A percentile compares a stretch with the other conserved stretches of the same genome.
Conservation (phyloP, 2,329 filamentous ascomycete species). For the Amphichorda felina region DNA sequence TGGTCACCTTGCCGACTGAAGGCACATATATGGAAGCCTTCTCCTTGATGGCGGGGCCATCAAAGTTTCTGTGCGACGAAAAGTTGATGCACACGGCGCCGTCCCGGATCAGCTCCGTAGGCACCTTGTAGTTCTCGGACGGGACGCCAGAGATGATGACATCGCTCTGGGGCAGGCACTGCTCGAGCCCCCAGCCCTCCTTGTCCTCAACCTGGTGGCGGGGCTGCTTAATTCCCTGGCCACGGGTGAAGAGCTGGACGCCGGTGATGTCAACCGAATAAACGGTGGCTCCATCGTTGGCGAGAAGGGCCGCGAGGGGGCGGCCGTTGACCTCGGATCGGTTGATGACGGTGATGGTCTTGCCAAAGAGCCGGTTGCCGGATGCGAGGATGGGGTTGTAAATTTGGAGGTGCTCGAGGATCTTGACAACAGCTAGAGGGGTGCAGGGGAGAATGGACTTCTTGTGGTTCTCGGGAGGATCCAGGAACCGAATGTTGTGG, state of each 20-base stretch:
- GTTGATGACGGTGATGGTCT: conserved; percentile 94
- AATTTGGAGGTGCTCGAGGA: conserved; percentile 87
- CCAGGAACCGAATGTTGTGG: conserved; percentile 91
- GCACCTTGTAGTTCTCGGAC: conserved; percentile 78
- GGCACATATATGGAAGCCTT: conserved; percentile 96
- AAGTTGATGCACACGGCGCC: conserved; percentile 99
- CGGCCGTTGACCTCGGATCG: conserved; percentile 90
- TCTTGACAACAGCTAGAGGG: conserved; percentile 91
- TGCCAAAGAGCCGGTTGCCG: conserved; percentile 85
- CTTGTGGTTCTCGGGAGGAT: conserved; percentile 61
- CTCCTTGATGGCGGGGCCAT: conserved; percentile 73
- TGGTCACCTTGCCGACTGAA: conserved; percentile 95
- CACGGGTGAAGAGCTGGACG: conserved; percentile 84
- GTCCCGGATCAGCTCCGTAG: conserved; percentile 68
- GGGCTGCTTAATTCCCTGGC: conserved; percentile 72
- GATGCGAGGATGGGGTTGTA: conserved; percentile 93
- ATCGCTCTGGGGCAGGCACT: conserved; percentile 79
- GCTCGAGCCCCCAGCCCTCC: conserved; percentile 64
- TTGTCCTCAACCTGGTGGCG: conserved; percentile 82
- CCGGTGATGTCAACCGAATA: conserved; percentile 91
- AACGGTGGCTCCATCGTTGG: conserved; percentile 91
- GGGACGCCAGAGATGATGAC: conserved; percentile 93
- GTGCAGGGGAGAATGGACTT: conserved; percentile 96
- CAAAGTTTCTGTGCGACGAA: conserved; percentile 90
- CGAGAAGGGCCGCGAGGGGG: conserved; percentile 81